Base-by-base conservation (phyloP, 2,329 filamentous ascomycete genomes). In the Colletotrichum agaves region DNA sequence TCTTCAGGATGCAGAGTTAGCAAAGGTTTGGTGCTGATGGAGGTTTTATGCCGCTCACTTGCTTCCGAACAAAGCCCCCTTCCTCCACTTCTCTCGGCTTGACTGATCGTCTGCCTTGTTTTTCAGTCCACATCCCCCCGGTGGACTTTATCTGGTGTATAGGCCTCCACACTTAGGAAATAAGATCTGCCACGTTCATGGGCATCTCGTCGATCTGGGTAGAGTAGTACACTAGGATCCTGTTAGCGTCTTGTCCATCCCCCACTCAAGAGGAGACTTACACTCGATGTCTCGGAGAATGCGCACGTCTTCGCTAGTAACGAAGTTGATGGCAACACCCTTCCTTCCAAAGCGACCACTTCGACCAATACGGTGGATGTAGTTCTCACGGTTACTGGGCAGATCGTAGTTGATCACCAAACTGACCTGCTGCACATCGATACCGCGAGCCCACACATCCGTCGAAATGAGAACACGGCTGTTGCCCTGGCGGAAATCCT, bases 381-480 rank as follows among this genome's bases (percentile, higher is more conserved):
- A 99, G 84, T 99, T 99, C 83, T 99, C 96, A 87, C 96, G 94
- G 82, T 99, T 98, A 82, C 92, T 96, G 3, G 96, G 96, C 67
- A 99, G 85, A 79, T 99, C 96, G 81, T 99, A 99, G 85, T 99
- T 99, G 86, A 99, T 99, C 70, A 99, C 96, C 76, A 99, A 84
- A 69, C 93, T 97, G 74, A 99, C 96, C 80, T 99, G 96, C 82
- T 99, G 96, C 56, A 99, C 96, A 78, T 99, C 96, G 81, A 99
- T 99, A 83, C 96, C 96, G 78, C 96, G 92, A 64, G 96, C 96
- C 94, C 95, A 97, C 49, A 99, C 94, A 78, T 99, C 96, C 1
- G 96, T 99, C 39, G 94, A 97, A 78, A 99, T 99, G 57, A 99
- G 85, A 21, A 99, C 96, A 77, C 96, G 90, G 74, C 93, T 97